A percentile compares a stretch with the other conserved stretches of the same genome.
Evolutionary conservation across 1,284 basidiomycete genomes (phyloP).

Genomic region (Cryptococcus depauperatus): DNA sequence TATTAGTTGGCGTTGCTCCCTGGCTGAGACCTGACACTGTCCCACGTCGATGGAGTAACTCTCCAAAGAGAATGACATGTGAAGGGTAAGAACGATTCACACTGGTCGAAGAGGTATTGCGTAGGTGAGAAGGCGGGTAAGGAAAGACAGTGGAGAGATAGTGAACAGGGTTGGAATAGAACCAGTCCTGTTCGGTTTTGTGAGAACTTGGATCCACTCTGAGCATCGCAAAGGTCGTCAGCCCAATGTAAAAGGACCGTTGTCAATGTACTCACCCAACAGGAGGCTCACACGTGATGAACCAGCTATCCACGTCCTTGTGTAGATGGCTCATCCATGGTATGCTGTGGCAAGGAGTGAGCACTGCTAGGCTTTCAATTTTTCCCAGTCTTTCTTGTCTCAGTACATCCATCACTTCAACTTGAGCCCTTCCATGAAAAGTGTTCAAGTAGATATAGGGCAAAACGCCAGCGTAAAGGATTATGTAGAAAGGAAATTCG

Average conservation of each 20-base stretch:
- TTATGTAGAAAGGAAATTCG: constrained; percentile 44
- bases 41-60: constrained; percentile 9
- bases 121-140: constrained; percentile 38
- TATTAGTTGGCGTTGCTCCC: constrained; percentile 70
- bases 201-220: constrained; percentile 22
- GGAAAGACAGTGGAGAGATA: constrained; percentile 59
- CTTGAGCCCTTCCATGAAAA: constrained; percentile 69
- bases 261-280: constrained; percentile 58
- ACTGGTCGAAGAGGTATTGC: constrained; percentile 44
- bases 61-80: constrained; percentile 26
- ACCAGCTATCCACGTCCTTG: constrained; percentile 62
- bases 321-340: constrained; percentile 91
- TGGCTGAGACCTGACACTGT: constrained; percentile 57
- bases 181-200: constrained; percentile 6
- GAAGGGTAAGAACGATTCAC: constrained; percentile 45
- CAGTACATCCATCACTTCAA: constrained; percentile 55
- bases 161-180: constrained; percentile 58
- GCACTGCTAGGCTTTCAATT: constrained; percentile 57
- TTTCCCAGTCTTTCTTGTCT: constrained; percentile 17
- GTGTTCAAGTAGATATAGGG: constrained; percentile 59
- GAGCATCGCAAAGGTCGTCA: not conserved
- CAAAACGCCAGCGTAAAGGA: constrained; percentile 53
- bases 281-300: constrained; percentile 84
- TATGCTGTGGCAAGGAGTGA: constrained; percentile 98
- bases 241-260: too few species aligned